Percentiles rank a stretch among this genome's conserved stretches.
phyloP scores from a whole-genome alignment of 352 stramenopile species.

The Stephanocyclus meneghinianus region DNA sequence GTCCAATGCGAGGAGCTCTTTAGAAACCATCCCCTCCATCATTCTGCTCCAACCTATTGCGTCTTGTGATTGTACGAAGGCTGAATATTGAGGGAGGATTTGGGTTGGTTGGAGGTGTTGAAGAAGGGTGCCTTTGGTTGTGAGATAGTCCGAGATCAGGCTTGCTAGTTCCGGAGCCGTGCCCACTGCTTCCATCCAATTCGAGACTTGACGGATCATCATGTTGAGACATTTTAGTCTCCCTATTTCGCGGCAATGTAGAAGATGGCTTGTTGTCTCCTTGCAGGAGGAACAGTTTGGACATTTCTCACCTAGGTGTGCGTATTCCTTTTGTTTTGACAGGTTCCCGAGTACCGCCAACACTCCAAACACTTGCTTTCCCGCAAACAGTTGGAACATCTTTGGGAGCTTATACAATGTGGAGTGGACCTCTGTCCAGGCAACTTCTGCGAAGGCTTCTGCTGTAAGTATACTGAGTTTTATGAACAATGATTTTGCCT shows the following conservation, averaged over 20 bases:
- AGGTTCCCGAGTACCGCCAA: neutral
- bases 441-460: slow-evolving; percentile 3
- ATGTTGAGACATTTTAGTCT: no score
- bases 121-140: neutral
- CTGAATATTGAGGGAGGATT: neutral
- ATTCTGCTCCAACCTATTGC: slow-evolving; percentile 10
- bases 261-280: slow-evolving; percentile 3
- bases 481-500: neutral
- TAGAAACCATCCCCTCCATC: neutral
- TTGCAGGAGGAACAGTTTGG: neutral
- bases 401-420: neutral
- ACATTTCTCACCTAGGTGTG: neutral
- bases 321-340: neutral
- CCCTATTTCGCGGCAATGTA: slow-evolving; percentile 3
- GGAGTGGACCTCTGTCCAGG: neutral
- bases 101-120: no score
- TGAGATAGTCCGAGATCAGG: neutral
- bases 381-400: no score
- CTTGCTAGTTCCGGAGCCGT: neutral
- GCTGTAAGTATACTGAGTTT: neutral
- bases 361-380: slow-evolving; percentile 12
- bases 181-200: neutral
- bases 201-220: no score
- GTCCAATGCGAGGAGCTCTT: neutral
- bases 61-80: neutral